Percentiles rank a stretch among this genome's conserved stretches.
Evolutionary conservation across 768 basidiomycete genomes (phyloP).

Genomic region (Suillus occidentalis): DNA sequence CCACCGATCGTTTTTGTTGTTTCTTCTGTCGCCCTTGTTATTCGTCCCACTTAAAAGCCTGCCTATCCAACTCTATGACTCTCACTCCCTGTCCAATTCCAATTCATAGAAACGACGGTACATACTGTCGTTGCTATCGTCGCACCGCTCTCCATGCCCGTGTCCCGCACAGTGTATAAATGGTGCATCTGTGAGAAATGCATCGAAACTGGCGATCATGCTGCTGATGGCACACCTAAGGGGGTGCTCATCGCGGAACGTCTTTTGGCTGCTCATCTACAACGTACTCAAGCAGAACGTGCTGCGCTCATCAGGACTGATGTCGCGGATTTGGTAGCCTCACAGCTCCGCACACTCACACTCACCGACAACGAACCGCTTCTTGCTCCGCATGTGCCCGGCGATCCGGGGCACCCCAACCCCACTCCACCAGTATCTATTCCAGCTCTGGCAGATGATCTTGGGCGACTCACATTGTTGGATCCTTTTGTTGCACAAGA

Average conservation of each 20-base stretch:
- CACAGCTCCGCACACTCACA: no score
- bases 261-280: neutral
- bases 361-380: no score
- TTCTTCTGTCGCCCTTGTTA: neutral
- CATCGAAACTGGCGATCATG: neutral
- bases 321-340: no score
- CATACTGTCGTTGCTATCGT: neutral
- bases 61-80: neutral
- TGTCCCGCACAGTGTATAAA: neutral
- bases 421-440: neutral
- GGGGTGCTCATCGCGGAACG: neutral
- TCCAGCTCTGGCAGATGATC: conserved; percentile 3
- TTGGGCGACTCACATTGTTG: neutral
- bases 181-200: neutral
- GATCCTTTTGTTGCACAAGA: no score
- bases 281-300: no score
- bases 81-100: neutral
- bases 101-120: neutral
- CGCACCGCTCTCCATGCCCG: neutral
- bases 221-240: neutral
- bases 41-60: neutral
- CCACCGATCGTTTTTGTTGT: no score
- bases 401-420: no score
- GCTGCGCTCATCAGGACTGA: no score
- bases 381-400: no score